Percentiles rank a stretch among this genome's conserved stretches.
phyloP scores from a whole-genome alignment of 176 grass and related monocot genomes.

The Carex littledalei region DNA sequence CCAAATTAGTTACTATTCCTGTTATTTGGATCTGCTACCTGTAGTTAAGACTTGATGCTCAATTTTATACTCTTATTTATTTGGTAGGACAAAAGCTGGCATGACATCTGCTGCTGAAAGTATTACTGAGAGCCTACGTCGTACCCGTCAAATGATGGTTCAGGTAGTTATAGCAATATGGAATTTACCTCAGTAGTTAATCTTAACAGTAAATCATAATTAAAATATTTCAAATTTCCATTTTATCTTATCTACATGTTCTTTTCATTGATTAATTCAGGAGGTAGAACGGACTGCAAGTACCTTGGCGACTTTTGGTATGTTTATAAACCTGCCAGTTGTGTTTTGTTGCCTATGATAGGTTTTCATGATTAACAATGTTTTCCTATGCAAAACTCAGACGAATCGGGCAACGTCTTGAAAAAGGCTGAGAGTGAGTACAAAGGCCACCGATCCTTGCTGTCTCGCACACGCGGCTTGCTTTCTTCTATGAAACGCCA shows the following conservation, averaged over 20 bases:
- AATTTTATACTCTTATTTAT: background rate
- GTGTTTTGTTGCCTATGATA: no score
- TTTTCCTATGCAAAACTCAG: constrained; percentile 25
- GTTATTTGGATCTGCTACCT: background rate
- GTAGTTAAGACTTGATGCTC: background rate
- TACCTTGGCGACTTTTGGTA: constrained; percentile 84
- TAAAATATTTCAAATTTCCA: background rate
- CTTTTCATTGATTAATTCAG: constrained; percentile 19
- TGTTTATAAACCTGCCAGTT: background rate
- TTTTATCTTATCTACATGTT: constrained; percentile 1
- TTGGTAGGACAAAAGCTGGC: constrained; percentile 72
- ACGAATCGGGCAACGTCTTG: constrained; percentile 80
- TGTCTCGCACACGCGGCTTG: constrained; percentile 58
- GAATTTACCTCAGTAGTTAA: background rate
- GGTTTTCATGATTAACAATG: no score
- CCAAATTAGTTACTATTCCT: background rate
- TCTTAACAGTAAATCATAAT: background rate
- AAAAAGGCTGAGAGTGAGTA: constrained; percentile 73
- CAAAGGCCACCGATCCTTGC: constrained; percentile 81
- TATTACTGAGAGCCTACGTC: constrained; percentile 77
- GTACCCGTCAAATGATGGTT: constrained; percentile 85
- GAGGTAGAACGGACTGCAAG: constrained; percentile 54
- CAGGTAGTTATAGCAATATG: constrained; percentile 42
- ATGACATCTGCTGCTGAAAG: constrained; percentile 92
- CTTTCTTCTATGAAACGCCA: constrained; percentile 77